Percentiles rank a stretch among this genome's conserved stretches.
phyloP scores from a whole-genome alignment of 2,329 filamentous ascomycete genomes.

The Aureobasidium namibiae region DNA sequence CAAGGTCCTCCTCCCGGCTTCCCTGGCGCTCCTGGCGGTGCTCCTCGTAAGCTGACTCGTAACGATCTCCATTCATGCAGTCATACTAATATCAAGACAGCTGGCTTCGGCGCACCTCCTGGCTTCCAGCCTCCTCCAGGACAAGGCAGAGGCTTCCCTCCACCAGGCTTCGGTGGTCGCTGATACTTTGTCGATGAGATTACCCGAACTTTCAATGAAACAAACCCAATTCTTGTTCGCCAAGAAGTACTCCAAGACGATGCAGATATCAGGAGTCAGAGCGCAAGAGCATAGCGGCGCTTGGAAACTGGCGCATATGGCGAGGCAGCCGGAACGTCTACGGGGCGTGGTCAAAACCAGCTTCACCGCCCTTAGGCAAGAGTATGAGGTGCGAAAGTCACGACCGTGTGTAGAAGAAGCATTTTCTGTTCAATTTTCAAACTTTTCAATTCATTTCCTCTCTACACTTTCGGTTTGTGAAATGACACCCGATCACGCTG shows the following conservation, averaged over 20 bases:
- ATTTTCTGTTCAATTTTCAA: neutral
- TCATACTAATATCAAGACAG: neutral
- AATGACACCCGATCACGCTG: neutral
- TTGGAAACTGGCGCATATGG: neutral
- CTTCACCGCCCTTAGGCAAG: neutral
- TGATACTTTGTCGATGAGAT: neutral
- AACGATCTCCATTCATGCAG: neutral
- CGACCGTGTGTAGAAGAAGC: neutral
- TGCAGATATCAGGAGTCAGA: neutral
- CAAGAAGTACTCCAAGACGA: neutral
- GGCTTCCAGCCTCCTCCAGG: slow-evolving; percentile 40
- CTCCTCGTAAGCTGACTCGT: slow-evolving; percentile 15
- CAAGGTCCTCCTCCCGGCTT: slow-evolving; percentile 21
- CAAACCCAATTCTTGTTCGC: neutral
- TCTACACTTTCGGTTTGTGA: neutral
- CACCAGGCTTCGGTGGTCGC: slow-evolving; percentile 8
- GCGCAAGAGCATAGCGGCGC: neutral
- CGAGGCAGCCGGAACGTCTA: neutral
- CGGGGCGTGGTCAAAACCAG: neutral
- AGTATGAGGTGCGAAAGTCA: slow-evolving; percentile 1
- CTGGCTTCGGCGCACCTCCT: slow-evolving; percentile 17
- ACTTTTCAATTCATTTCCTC: neutral
- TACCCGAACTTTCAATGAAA: neutral
- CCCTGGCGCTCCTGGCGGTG: slow-evolving; percentile 38
- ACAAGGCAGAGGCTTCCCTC: slow-evolving; percentile 6